Base-by-base conservation (phyloP, 768 basidiomycete genomes). In the Amanita rimosa region DNA sequence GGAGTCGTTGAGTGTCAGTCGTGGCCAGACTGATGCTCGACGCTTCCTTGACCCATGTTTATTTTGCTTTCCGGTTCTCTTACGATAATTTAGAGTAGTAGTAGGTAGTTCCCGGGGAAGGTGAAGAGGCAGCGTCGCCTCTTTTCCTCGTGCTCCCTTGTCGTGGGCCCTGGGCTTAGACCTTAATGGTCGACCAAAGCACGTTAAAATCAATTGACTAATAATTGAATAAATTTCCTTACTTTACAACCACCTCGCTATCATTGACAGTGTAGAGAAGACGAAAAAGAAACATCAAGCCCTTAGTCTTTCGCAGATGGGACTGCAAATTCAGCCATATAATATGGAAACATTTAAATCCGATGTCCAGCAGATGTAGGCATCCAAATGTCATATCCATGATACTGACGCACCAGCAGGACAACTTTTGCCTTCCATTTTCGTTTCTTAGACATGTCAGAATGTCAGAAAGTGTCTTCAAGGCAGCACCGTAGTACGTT, bases 71-170 rank as follows among this genome's bases (percentile, higher is more conserved):
- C 14, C 24, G 4, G 6, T 3, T n/a, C n/a, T 41, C 22, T 22
- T 41, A 41, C 22, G 22, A 41, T 41, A 41, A 22, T 26, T 24
- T 41, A 41, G 17, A 24, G 27, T 41, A 41, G 21, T 10, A 22
- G 40, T 41, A 41, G 40, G 14, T 41, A 41, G 40, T 41, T 41
- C 40, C 24, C 22, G n/a, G 22, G 40, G 21, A 39, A 39, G 38
- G 38, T 39, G 38, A 21, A 39, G 38, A 19, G 38, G 38, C 17
- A 10, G 2, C 38, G n/a, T 19, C 16, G 17, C 19, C 38, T 39
- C 38, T 39, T 39, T 39, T 39, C 38, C 38, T 39, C 38, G 38
- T 39, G 38, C 38, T 39, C 38, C 38, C 38, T 39, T 39, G 38
- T 5, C 38, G 38, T 39, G 38, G 38, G 38, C 10, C 19, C 38